Evolutionary conservation across 2,329 filamentous ascomycete species (phyloP).

Genomic region (Mariannaea elegans): DNA sequence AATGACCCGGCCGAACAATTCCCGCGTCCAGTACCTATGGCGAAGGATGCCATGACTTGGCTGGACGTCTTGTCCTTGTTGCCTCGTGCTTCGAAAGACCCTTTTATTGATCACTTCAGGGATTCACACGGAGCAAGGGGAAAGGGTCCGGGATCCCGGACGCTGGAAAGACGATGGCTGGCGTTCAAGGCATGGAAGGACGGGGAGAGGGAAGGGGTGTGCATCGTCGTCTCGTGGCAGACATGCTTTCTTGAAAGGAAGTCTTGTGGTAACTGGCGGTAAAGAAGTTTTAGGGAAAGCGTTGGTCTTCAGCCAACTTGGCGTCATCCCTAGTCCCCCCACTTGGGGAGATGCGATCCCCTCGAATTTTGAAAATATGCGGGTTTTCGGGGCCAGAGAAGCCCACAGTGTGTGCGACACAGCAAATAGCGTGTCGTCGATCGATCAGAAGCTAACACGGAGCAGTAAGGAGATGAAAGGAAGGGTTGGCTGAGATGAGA

Average conservation of each 20-base stretch:
- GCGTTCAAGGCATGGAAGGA: neutral
- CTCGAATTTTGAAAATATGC: neutral
- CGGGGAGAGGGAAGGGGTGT: conserved; percentile 7
- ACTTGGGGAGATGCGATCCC: neutral
- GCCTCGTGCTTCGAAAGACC: conserved; percentile 11
- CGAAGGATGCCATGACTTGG: conserved; percentile 7
- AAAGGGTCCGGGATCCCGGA: conserved; percentile 24
- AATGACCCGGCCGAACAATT: conserved; percentile 13
- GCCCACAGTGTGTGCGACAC: too few species aligned
- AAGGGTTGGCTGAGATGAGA: neutral
- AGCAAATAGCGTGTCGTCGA: neutral
- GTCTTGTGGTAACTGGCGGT: conserved; percentile 36
- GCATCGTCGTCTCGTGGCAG: conserved; percentile 31
- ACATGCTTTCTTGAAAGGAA: conserved; percentile 10
- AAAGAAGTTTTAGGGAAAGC: conserved; percentile 19
- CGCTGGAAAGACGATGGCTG: conserved; percentile 28
- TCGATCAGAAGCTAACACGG: neutral
- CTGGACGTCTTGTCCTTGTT: conserved; percentile 8
- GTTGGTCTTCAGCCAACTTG: conserved; percentile 10
- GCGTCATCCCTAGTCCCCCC: neutral
- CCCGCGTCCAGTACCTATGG: neutral
- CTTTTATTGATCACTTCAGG: neutral
- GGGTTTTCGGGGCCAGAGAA: too few species aligned
- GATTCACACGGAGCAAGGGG: neutral
- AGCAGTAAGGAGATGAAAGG: neutral